These are phyloP conservation scores for Globisporangium yorkense DNA, from an alignment of 352 stramenopile species.

Conservation along the genomic window DNA sequence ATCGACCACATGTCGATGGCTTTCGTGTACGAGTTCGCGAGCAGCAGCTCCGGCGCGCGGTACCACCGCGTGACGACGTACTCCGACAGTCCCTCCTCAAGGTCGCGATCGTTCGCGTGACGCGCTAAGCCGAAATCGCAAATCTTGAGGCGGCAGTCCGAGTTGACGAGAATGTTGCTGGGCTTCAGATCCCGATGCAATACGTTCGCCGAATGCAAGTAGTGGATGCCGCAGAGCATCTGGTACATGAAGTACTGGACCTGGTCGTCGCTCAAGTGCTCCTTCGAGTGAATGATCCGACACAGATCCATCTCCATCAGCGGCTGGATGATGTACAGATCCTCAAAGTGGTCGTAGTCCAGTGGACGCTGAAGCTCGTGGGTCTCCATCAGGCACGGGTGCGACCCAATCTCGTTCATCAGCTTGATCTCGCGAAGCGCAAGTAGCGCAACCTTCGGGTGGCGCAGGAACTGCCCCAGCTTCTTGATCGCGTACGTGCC, in stretches of 20 bases:
- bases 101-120: conserved; percentile 69
- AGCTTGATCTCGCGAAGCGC: conserved; percentile 86
- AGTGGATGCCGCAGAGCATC: conserved; percentile 92
- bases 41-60: conserved; percentile 74
- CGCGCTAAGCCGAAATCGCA: conserved; percentile 87
- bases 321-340: conserved; percentile 97
- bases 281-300: conserved; percentile 83
- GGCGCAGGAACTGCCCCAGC: conserved; percentile 74
- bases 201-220: conserved; percentile 94
- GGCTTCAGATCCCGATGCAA: conserved; percentile 97
- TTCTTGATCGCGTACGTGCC: conserved; percentile 90
- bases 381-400: conserved; percentile 77
- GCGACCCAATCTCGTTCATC: conserved; percentile 77
- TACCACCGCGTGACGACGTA: conserved; percentile 95
- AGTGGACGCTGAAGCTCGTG: conserved; percentile 80
- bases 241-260: conserved; percentile 97
- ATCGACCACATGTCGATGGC: conserved; percentile 95
- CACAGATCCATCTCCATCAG: conserved; percentile 98
- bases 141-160: conserved; percentile 84
- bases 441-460: conserved; percentile 80
- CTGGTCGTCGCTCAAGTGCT: conserved; percentile 91
- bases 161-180: conserved; percentile 96
- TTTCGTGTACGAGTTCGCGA: conserved; percentile 82
- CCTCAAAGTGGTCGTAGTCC: conserved; percentile 90
- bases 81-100: conserved; percentile 83